A percentile compares a stretch with the other conserved stretches of the same genome.
Conservation (phyloP, 805 yeast genomes). For the Kuraishia hungarica region DNA sequence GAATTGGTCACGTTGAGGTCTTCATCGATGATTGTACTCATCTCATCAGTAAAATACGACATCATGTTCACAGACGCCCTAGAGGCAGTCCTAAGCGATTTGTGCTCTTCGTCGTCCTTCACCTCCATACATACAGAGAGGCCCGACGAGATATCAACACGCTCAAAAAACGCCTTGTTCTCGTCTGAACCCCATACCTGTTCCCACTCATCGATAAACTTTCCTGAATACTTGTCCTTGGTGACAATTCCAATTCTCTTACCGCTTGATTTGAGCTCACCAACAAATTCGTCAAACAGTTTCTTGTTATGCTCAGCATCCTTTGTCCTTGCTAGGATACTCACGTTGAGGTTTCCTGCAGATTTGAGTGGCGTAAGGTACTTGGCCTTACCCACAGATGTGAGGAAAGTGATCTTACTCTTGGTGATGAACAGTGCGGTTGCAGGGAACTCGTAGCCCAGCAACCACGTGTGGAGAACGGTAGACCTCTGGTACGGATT, state of each 20-base stretch:
- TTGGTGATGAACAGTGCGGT: conserved; percentile 63
- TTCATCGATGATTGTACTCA: conserved; percentile 82
- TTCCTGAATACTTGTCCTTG: conserved; percentile 77
- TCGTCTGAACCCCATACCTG: conserved; percentile 27
- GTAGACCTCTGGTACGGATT: conserved; percentile 87
- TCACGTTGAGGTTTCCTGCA: conserved; percentile 29
- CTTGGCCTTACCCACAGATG: conserved; percentile 80
- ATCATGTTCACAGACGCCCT: conserved; percentile 72
- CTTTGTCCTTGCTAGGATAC: conserved; percentile 70
- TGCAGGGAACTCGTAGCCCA: conserved; percentile 95
- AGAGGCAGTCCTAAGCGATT: conserved; percentile 58
- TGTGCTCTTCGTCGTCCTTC: conserved; percentile 76
- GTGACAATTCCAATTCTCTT: conserved; percentile 56
- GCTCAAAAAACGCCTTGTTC: conserved; percentile 27
- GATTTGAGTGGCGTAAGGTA: conserved; percentile 54
- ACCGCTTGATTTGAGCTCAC: conserved; percentile 33
- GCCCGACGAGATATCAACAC: conserved; percentile 45
- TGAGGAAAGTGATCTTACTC: conserved; percentile 54
- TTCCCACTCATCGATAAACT: conserved; percentile 78
- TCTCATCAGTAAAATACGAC: conserved; percentile 77
- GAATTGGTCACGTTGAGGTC: conserved; percentile 69
- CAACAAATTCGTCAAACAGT: conserved; percentile 51
- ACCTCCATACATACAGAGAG: conserved; percentile 54
- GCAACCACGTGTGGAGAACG: conserved; percentile 80
- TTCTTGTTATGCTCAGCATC: conserved; percentile 68